phyloP scores from a whole-genome alignment of 495 filamentous ascomycete genomes.

The Baudoinia panamericana region DNA sequence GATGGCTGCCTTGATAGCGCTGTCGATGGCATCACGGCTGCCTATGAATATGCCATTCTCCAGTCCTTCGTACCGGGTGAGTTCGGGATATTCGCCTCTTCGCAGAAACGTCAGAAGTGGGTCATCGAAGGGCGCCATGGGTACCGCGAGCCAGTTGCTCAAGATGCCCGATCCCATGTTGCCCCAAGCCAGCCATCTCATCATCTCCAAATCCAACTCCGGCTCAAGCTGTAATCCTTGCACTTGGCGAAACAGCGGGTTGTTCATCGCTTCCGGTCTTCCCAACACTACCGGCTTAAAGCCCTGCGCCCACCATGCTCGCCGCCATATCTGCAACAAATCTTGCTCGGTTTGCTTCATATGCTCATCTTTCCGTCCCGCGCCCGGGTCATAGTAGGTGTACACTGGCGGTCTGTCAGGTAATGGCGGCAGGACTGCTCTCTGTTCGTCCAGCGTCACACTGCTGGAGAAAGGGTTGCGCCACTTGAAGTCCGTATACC shows the following conservation, averaged over 20 bases:
- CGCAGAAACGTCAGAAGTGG: constrained; percentile 56
- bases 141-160: constrained; percentile 63
- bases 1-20: constrained; percentile 53
- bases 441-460: constrained; percentile 71
- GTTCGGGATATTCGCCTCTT: constrained; percentile 53
- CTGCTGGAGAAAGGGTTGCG: constrained; percentile 75
- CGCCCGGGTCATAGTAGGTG: constrained; percentile 70
- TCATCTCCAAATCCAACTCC: constrained; percentile 55
- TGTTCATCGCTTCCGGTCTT: constrained; percentile 70
- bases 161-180: constrained; percentile 81
- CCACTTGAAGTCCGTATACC: constrained; percentile 86
- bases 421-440: constrained; percentile 78
- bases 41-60: constrained; percentile 63
- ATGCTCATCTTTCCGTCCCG: constrained; percentile 44
- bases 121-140: constrained; percentile 74
- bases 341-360: constrained; percentile 58
- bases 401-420: constrained; percentile 64
- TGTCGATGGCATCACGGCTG: constrained; percentile 49
- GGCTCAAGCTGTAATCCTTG: constrained; percentile 43
- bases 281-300: constrained; percentile 77
- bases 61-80: constrained; percentile 64
- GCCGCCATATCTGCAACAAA: constrained; percentile 73
- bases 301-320: constrained; percentile 88
- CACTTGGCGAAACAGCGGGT: constrained; percentile 60
- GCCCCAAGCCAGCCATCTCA: constrained; percentile 86